Evolutionary conservation across 2,329 filamentous ascomycete genomes (phyloP), one percentile per base, ranked within the genome.

Genomic region (Lachnellula suecica): DNA sequence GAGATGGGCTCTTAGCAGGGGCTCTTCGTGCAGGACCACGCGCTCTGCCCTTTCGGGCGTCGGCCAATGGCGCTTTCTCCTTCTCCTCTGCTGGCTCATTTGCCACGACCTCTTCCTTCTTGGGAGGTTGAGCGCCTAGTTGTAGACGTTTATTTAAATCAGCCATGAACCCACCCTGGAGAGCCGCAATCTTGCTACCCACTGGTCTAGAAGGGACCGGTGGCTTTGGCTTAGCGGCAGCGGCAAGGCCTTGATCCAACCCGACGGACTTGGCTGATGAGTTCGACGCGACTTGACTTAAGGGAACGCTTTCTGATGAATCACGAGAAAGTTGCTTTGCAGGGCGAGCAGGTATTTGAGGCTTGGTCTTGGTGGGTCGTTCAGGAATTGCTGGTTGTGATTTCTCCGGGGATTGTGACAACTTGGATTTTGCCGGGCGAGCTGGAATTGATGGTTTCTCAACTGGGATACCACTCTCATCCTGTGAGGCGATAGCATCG

Each of bases 131-230:
- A n/a, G 92, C 93, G 1, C 94, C 94, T 31, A 96, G 74, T 66
- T 91, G 87, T 24, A 99, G 77, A 44, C 91, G 88, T 63, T 91
- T 92, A 71, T 97, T 96, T 38, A 99, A 75, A 66, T 97, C 93
- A 41, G 85, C 91, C 79, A 99, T 84, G 70, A 99, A 97, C 3
- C 89, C 91, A 34, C 89, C 89, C 71, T 96, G 91, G 27, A 99
- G 75, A 22, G 90, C 88, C 15, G 92, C 91, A 68, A 99, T 95
- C 75, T 97, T 97, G 63, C 84, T 83, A 9, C 89, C 89, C 40
- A 80, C 79, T 2, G 91, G 89, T 42, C 91, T 84, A 13, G 85
- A 81, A 10, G 94, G 92, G 2, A 97, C 81, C 0, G 84, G 81
- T 4, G 94, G 92, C 68, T 97, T 97, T n/a, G 82, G 71, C 68